These are phyloP conservation scores for Cyclocybe cylindracea DNA, from an alignment of 768 basidiomycete genomes.

Conservation along the genomic window DNA sequence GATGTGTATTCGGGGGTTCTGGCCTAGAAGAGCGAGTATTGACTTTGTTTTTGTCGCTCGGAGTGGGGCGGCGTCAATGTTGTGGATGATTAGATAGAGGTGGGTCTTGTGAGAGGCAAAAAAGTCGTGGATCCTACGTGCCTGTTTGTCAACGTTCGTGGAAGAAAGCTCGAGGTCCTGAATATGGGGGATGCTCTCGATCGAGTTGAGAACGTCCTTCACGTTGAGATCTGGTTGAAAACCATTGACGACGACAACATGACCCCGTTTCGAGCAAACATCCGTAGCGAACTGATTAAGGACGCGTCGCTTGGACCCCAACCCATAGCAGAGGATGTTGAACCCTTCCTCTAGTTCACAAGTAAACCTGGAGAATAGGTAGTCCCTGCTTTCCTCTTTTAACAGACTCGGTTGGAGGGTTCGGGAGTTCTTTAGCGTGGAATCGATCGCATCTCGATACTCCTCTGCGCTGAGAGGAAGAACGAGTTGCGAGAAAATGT, in stretches of 20 bases:
- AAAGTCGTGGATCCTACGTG: slow-evolving; percentile 64
- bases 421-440: slow-evolving; percentile 27
- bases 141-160: slow-evolving; percentile 58
- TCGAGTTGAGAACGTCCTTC: slow-evolving; percentile 65
- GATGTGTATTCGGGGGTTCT: slow-evolving; percentile 77
- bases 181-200: slow-evolving; percentile 53
- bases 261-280: slow-evolving; percentile 56
- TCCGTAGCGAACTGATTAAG: slow-evolving; percentile 75
- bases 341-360: slow-evolving; percentile 82
- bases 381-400: slow-evolving; percentile 29
- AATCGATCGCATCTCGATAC: slow-evolving; percentile 43
- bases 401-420: slow-evolving; percentile 35
- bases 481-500: slow-evolving; percentile 76
- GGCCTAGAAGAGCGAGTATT: slow-evolving; percentile 70
- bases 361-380: slow-evolving; percentile 60
- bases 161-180: slow-evolving; percentile 33
- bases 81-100: slow-evolving; percentile 85
- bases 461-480: slow-evolving; percentile 71
- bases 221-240: slow-evolving; percentile 70
- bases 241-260: slow-evolving; percentile 79
- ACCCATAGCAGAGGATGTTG: slow-evolving; percentile 86
- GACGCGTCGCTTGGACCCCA: slow-evolving; percentile 80
- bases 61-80: slow-evolving; percentile 77
- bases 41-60: slow-evolving; percentile 65
- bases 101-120: slow-evolving; percentile 48